Conservation (phyloP, 140 eudicot genomes). For the Bidens hawaiensis region DNA sequence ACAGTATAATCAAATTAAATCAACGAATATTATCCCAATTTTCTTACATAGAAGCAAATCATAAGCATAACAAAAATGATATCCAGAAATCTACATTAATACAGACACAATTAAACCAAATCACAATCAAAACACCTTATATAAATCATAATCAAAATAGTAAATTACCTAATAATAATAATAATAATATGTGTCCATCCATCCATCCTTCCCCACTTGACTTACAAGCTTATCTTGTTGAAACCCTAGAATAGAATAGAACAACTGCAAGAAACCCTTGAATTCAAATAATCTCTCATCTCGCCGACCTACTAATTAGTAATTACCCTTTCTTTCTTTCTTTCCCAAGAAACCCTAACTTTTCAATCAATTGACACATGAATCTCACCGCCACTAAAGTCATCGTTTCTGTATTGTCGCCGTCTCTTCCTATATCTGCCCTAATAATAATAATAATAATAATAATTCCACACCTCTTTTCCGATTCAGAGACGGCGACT, state of each 20-base stretch:
- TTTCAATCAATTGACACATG: constrained; percentile 34
- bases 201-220: constrained; percentile 9
- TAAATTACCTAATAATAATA: no score
- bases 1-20: no score
- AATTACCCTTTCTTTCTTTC: constrained; percentile 11
- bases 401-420: constrained; percentile 32
- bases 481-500: constrained; percentile 37
- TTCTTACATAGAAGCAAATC: no score
- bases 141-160: no score
- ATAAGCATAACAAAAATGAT: no score
- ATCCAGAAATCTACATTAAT: no score
- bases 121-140: no score
- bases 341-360: constrained; percentile 16
- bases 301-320: constrained; percentile 17
- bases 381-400: neutral
- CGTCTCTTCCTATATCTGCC: constrained; percentile 26
- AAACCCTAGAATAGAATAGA: no score
- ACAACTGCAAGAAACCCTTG: neutral
- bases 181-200: no score
- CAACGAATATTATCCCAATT: no score
- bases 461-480: neutral
- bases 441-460: no score
- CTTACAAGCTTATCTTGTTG: constrained; percentile 21
- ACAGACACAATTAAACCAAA: no score
- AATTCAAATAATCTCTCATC: constrained; percentile 17